Percentiles rank a stretch among this genome's conserved stretches.
phyloP scores from a whole-genome alignment of 371 early-diverging fungal genomes.

The Mucor irregularis region DNA sequence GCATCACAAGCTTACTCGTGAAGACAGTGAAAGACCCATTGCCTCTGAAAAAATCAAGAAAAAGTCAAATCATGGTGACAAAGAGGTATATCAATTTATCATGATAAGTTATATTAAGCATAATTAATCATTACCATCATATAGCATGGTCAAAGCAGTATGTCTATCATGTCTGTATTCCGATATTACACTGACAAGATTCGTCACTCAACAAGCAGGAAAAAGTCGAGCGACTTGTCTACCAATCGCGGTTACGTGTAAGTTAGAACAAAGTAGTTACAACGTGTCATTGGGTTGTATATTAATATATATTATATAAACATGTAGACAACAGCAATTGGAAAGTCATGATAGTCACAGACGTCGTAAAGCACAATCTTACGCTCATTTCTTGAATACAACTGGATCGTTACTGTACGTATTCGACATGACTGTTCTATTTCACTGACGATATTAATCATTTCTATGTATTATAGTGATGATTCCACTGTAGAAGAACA shows the following conservation, averaged over 20 bases:
- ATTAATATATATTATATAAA: too few relatives aligned
- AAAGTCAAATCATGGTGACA: conserved; percentile 38
- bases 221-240: conserved; percentile 13
- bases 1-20: conserved; percentile 49
- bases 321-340: conserved; percentile 42
- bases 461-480: conserved; percentile 8
- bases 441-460: not conserved
- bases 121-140: not conserved
- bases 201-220: conserved; percentile 36
- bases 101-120: not conserved
- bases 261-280: too few relatives aligned
- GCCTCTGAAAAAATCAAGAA: conserved; percentile 57
- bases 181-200: conserved; percentile 55
- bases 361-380: conserved; percentile 42
- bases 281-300: too few relatives aligned
- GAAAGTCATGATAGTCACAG: conserved; percentile 35
- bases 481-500: conserved; percentile 9
- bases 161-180: conserved; percentile 42
- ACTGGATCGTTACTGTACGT: conserved; percentile 41
- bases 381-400: conserved; percentile 46
- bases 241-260: conserved; percentile 49
- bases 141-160: conserved; percentile 30
- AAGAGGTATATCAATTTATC: conserved; percentile 21
- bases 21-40: conserved; percentile 53
- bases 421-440: not conserved